Evolutionary conservation across 2,329 filamentous ascomycete species (phyloP), one percentile per base, ranked within the genome.

Genomic region (Monosporascus sp.): DNA sequence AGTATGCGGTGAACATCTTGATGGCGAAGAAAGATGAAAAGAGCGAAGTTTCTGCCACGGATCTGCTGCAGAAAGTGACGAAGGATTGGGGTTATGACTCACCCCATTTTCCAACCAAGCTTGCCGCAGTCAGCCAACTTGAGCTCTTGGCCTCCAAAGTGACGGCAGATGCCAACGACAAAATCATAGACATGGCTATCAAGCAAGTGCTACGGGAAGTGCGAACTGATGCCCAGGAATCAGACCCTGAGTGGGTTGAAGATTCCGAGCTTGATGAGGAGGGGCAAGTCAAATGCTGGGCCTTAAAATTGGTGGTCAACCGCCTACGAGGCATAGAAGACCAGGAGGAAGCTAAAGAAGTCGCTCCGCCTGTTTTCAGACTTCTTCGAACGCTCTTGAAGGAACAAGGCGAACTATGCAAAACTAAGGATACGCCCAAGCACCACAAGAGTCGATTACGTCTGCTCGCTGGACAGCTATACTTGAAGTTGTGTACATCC

Each of bases 1-100:
- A 99, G 71, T 91, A 97, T 72, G 94, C 94, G 0, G 85, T 97
- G 48, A 92, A 90, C 28, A 91, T 99, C 59, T 78, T 99, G 51
- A 84, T 96, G 71, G 86, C 89, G 37, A 86, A 86, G 61, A 77
- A 78, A 46, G 79, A 84, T 22, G 85, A 92, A 61, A 94, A 90
- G 68, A 88, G 79, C 60, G 72, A 92, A 65, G 87, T 95, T 74
- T 89, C 91, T 55, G 89, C 91, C 7, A 91, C 87, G 51, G 91
- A 95, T 61, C 79, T 99, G 11, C 72, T 97, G 7, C 82, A 87
- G 52, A 88, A 87, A 66, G 87, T 87, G 55, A 82, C 89, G 59
- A 85, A 89, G 59, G 81, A 84, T 49, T 92, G 89, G 77, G 77
- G 80, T 3, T 92, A 91, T 59, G 89, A 84, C 1, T 79, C 82